Evolutionary conservation across 495 filamentous ascomycete species (phyloP), one percentile per base, ranked within the genome.

Genomic region (Elaphomyces granulatus): DNA sequence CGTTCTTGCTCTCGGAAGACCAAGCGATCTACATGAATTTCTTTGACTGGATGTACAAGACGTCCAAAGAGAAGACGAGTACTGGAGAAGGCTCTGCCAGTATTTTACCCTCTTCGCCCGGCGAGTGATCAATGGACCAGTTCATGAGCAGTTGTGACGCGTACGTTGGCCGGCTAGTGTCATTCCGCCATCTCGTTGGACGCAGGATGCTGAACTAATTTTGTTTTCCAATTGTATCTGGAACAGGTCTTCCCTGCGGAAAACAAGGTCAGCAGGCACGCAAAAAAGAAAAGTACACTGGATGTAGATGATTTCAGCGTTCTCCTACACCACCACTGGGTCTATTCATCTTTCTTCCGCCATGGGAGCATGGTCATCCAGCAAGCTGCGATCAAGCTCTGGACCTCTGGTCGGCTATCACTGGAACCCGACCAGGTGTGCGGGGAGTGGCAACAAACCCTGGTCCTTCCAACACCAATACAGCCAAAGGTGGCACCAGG

Each of bases 21-120:
- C 37, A 3, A 30, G 19, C 37, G 12, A 28, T 39, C 37, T 39
- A 39, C 19, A 39, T 39, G 37, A 39, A 55, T 34, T 55, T 57
- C 47, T 55, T 59, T 16, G 44, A 59, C 28, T 59, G 34, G 53
- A 59, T 59, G 34, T 52, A 28, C 8, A 56, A 38, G 32, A 55
- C 40, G 32, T 53, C 41, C 41, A 55, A 34, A 52, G 40, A 17
- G 56, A 59, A 39, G 38, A 56, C 42, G 38, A 59, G 37, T 56
- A 59, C 42, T 56, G 36, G 56, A 46, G 46, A 17, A 43, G 41
- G 32, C 47, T 54, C 43, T 50, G 36, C 37, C 36, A 52, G 37
- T 52, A 58, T 26, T 54, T 58, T 23, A 32, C 41, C n/a, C 42
- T 54, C 21, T 54, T 58, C 20, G 42, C 49, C 32, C 26, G 31